A percentile compares a stretch with the other conserved stretches of the same genome.
phyloP scores from a whole-genome alignment of 495 filamentous ascomycete genomes.

The Aspergillus nanangensis region DNA sequence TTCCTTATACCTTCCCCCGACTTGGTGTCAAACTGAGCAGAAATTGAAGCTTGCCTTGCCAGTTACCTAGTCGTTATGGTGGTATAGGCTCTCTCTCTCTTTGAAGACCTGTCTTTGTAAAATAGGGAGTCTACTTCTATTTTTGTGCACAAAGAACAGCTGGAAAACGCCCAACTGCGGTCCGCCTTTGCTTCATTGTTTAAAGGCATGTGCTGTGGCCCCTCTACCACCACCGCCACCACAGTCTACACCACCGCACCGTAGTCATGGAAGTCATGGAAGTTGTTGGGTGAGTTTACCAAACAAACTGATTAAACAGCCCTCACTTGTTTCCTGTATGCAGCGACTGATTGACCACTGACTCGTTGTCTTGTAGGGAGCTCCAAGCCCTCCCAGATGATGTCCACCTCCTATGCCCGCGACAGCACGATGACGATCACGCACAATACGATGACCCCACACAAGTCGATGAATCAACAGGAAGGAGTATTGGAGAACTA shows the following conservation, averaged over 20 bases:
- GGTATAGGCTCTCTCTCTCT: too few species aligned
- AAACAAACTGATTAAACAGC: not conserved
- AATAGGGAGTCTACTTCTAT: too few species aligned
- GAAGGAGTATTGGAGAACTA: conserved; percentile 29
- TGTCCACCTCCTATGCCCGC: conserved; percentile 47
- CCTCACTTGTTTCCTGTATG: not conserved
- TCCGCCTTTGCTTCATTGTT: too few species aligned
- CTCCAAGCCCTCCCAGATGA: conserved; percentile 41
- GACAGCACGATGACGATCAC: conserved; percentile 42
- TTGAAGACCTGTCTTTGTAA: too few species aligned
- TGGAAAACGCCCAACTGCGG: too few species aligned
- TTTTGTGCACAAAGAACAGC: too few species aligned
- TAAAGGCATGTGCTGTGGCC: conserved; percentile 17
- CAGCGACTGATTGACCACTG: conserved; percentile 1
- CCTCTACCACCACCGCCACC: conserved; percentile 4
- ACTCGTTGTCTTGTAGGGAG: conserved; percentile 22
- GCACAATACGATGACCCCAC: conserved; percentile 49
- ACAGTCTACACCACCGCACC: conserved; percentile 5
- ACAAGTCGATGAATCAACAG: conserved; percentile 26
- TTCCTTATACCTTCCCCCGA: too few species aligned
- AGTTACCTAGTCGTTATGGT: too few species aligned
- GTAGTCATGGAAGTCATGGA: conserved; percentile 40
- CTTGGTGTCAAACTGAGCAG: too few species aligned
- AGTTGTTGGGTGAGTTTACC: conserved; percentile 32
- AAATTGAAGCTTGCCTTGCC: too few species aligned